Conservation (phyloP, 192 early-diverging fungal genomes). For the Umbelopsis vinacea region DNA sequence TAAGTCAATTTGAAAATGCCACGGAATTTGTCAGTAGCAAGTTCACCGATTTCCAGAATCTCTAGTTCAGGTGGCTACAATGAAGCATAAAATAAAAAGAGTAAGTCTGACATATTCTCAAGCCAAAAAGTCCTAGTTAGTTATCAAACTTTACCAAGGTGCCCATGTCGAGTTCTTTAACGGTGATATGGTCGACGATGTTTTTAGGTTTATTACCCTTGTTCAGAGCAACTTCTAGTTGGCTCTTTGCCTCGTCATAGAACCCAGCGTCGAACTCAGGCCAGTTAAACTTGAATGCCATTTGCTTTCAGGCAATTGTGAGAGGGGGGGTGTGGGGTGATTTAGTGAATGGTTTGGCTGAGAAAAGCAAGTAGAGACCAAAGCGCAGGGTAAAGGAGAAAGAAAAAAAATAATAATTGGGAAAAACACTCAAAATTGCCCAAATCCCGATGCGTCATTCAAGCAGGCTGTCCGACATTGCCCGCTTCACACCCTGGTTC, state of each 20-base stretch:
- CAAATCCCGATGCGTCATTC: slow-evolving; percentile 18
- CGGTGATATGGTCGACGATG: slow-evolving; percentile 89
- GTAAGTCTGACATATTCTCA: not conserved
- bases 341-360: not conserved
- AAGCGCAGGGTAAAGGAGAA: not conserved
- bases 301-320: slow-evolving; percentile 35
- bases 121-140: not conserved
- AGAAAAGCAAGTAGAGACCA: not conserved
- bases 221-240: slow-evolving; percentile 91
- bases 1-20: slow-evolving; percentile 97
- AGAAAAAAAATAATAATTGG: not conserved
- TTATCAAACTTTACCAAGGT: slow-evolving; percentile 60
- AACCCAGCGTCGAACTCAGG: slow-evolving; percentile 87
- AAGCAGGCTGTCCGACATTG: not conserved
- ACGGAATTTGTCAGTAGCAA: slow-evolving; percentile 91
- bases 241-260: slow-evolving; percentile 80
- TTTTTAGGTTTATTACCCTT: slow-evolving; percentile 92
- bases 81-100: slow-evolving; percentile 5
- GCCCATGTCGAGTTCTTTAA: slow-evolving; percentile 95
- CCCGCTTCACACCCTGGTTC: slow-evolving; percentile 11
- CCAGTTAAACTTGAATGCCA: slow-evolving; percentile 99
- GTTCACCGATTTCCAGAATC: slow-evolving; percentile 96
- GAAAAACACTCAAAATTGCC: slow-evolving; percentile 5
- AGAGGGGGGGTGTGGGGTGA: not conserved
- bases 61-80: slow-evolving; percentile 91